Conservation (phyloP, 352 stramenopile genomes). For the Phytophthora pluvialis region DNA sequence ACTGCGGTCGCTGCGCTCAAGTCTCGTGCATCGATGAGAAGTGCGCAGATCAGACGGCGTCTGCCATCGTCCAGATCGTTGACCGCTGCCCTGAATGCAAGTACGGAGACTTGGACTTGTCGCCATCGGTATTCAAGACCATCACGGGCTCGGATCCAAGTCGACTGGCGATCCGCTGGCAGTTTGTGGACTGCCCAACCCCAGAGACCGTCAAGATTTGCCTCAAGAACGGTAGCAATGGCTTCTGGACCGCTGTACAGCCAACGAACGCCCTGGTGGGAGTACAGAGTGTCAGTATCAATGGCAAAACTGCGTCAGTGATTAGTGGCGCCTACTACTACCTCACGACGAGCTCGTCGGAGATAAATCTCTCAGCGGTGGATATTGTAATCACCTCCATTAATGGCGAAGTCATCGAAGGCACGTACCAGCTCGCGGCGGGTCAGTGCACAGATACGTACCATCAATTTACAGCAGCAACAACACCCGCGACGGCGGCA, state of each 20-base stretch:
- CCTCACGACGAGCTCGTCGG: conserved; percentile 32
- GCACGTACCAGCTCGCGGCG: conserved; percentile 33
- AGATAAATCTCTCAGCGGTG: conserved; percentile 24
- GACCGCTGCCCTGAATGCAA: conserved; percentile 52
- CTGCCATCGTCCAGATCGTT: conserved; percentile 39
- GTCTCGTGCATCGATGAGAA: conserved; percentile 40
- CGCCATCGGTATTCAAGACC: conserved; percentile 36
- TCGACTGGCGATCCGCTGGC: conserved; percentile 40
- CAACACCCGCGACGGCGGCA: not conserved
- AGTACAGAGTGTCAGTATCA: conserved; percentile 48
- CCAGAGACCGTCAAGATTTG: conserved; percentile 44
- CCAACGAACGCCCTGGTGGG: conserved; percentile 43
- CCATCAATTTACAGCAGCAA: conserved; percentile 33
- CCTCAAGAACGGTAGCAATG: conserved; percentile 45
- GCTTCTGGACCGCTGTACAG: conserved; percentile 48
- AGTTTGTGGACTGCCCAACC: conserved; percentile 51
- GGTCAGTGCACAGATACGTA: conserved; percentile 42
- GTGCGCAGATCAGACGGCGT: conserved; percentile 26
- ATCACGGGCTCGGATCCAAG: conserved; percentile 40
- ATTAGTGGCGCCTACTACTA: conserved; percentile 47
- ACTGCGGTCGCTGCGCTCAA: conserved; percentile 55
- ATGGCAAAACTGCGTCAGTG: conserved; percentile 30
- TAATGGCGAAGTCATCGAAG: conserved; percentile 33
- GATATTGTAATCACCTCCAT: conserved; percentile 42
- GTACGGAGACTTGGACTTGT: conserved; percentile 47